Base-by-base conservation (phyloP, 306 rosid species). In the Begonia fuchsioides region DNA sequence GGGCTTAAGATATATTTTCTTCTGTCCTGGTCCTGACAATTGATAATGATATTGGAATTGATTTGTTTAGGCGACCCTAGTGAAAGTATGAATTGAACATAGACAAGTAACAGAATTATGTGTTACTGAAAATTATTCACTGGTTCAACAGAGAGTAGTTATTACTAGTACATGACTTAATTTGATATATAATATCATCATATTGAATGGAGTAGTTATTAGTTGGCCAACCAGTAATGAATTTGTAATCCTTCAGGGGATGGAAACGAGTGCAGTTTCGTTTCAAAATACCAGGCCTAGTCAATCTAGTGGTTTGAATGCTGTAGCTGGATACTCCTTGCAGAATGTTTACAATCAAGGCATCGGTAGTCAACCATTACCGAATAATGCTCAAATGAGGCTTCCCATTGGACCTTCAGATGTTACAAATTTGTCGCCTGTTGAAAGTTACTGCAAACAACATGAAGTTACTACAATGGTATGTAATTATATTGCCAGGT, bases 381-480 rank as follows among this genome's bases (percentile, higher is more conserved):
- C 87, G 39, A 77, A 58, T 47, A 85, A 68, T 64, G 56, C 86
- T 18, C 56, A 62, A 54, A 46, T 55, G 19, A 76, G 76, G 67
- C 85, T 94, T 65, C 66, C 96, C 40, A 38, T 62, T 7, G 82
- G 82, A 62, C 53, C 80, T 50, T 53, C 87, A 40, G 76, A 76
- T 64, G 82, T 66, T 60, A 20, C 80, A 11, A 59, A 71, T 60
- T 76, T 85, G 62, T 79, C 98, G 19, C 79, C 93, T 11, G 85
- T 66, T 76, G 94, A 82, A 77, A 65, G 60, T 62, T 92, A 92
- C 65, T 58, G 92, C 56, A 94, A 75, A 72, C 81, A 85, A 40
- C 92, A 92, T 55, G 98, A 92, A 82, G 93, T 92, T 63, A 77
- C 86, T 51, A 95, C 93, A 54, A 52, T 86, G 82, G 98, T 90